Evolutionary conservation across 371 early-diverging fungal species (phyloP).

Genomic region (Coemansia sp.): DNA sequence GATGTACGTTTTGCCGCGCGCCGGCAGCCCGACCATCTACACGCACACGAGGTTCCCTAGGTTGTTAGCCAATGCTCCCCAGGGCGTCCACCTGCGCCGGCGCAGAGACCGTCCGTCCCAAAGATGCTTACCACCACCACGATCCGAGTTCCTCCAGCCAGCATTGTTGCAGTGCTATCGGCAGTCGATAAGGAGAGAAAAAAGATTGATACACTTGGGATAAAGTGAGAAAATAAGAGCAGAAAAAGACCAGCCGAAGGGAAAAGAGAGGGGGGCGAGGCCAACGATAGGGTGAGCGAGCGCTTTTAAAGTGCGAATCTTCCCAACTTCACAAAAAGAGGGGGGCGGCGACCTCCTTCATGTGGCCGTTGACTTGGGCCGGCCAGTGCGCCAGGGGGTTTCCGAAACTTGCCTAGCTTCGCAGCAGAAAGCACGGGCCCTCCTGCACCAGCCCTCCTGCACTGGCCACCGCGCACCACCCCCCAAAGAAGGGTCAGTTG

Average conservation of each 20-base stretch:
- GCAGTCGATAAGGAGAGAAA: background rate
- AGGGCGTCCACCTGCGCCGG: too few relatives aligned
- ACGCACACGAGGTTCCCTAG: background rate
- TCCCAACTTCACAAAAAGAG: background rate
- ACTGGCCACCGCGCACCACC: too few relatives aligned
- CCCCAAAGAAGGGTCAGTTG: background rate
- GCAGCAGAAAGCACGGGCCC: background rate
- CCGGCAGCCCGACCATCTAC: conserved; percentile 83
- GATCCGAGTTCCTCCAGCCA: conserved; percentile 50
- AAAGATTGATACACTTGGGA: conserved; percentile 4
- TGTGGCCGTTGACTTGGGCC: background rate
- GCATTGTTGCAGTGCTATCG: conserved; percentile 20
- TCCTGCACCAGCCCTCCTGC: background rate
- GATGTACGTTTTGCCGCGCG: conserved; percentile 90
- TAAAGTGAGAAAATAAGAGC: conserved; percentile 1
- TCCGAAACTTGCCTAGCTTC: too few relatives aligned
- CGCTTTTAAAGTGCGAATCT: background rate
- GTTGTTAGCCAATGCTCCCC: too few relatives aligned
- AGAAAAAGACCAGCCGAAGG: background rate
- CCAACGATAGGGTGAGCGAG: background rate
- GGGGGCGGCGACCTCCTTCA: background rate
- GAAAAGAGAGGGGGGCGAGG: background rate
- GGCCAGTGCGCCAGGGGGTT: conserved; percentile 4
- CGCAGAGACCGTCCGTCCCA: background rate
- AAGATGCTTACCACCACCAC: conserved; percentile 46